phyloP scores from a whole-genome alignment of 2,329 filamentous ascomycete species.

The Thyridium curvatum region DNA sequence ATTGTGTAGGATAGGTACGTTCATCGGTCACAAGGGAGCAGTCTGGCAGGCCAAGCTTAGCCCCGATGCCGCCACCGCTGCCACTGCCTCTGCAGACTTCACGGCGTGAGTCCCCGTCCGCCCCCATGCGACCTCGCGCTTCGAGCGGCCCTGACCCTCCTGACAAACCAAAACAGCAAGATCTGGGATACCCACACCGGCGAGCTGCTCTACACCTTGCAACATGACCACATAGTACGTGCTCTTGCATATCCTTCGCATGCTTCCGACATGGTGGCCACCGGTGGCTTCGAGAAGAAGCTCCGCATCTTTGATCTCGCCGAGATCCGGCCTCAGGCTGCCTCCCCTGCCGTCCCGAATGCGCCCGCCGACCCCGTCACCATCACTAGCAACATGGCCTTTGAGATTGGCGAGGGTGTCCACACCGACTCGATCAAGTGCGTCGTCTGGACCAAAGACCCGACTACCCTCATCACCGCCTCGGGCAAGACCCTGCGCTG shows the following conservation, averaged over 20 bases:
- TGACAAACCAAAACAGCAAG: constrained; percentile 51
- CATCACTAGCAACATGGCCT: constrained; percentile 57
- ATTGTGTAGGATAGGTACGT: constrained; percentile 81
- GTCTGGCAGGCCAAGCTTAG: constrained; percentile 95
- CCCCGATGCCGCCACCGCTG: constrained; percentile 78
- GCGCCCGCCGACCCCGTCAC: constrained; percentile 30
- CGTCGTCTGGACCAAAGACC: constrained; percentile 87
- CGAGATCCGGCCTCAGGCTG: constrained; percentile 39
- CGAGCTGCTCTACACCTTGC: constrained; percentile 77
- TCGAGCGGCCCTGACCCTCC: background rate
- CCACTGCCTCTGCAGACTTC: constrained; percentile 93
- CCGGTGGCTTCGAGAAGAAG: constrained; percentile 94
- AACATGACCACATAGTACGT: constrained; percentile 93
- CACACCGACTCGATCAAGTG: constrained; percentile 91
- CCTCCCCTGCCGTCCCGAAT: constrained; percentile 22
- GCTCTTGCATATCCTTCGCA: constrained; percentile 85
- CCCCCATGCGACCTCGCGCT: background rate
- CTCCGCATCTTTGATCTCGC: constrained; percentile 87
- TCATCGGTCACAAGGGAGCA: constrained; percentile 95
- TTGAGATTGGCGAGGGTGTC: constrained; percentile 80
- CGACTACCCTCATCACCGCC: constrained; percentile 84
- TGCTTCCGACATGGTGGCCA: constrained; percentile 77
- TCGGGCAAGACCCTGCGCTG: constrained; percentile 89
- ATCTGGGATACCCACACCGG: constrained; percentile 97
- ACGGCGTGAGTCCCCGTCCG: constrained; percentile 59